phyloP scores from a whole-genome alignment of 305 asterid genomes.

The Fraxinus sp. region DNA sequence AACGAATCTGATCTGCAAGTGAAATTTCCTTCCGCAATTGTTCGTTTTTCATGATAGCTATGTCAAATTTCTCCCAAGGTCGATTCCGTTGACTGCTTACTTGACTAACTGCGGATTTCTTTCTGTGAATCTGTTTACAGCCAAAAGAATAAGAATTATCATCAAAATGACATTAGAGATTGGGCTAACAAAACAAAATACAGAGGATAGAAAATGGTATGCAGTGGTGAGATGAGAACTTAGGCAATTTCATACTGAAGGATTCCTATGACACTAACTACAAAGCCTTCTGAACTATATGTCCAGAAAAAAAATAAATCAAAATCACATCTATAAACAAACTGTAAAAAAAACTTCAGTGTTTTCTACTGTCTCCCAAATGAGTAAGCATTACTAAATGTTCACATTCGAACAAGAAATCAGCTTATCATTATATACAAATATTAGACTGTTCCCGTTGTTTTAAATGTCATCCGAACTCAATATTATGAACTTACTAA shows the following conservation, averaged over 20 bases:
- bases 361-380: background rate
- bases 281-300: background rate
- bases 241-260: background rate
- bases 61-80: slow-evolving; percentile 68
- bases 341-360: background rate
- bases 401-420: background rate
- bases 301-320: background rate
- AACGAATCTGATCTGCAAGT: slow-evolving; percentile 79
- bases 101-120: slow-evolving; percentile 46
- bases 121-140: slow-evolving; percentile 59
- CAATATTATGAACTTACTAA: background rate
- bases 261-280: background rate
- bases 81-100: slow-evolving; percentile 43
- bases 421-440: background rate
- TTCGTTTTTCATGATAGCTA: slow-evolving; percentile 38
- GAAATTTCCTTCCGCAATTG: slow-evolving; percentile 41
- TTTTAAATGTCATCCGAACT: background rate
- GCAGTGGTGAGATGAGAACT: background rate
- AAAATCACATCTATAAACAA: background rate
- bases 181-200: background rate
- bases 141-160: background rate
- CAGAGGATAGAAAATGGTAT: background rate
- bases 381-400: background rate
- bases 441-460: background rate
- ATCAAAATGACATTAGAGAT: slow-evolving; percentile 6